phyloP scores from a whole-genome alignment of 176 grass and related monocot species.

The Oryza nivara region DNA sequence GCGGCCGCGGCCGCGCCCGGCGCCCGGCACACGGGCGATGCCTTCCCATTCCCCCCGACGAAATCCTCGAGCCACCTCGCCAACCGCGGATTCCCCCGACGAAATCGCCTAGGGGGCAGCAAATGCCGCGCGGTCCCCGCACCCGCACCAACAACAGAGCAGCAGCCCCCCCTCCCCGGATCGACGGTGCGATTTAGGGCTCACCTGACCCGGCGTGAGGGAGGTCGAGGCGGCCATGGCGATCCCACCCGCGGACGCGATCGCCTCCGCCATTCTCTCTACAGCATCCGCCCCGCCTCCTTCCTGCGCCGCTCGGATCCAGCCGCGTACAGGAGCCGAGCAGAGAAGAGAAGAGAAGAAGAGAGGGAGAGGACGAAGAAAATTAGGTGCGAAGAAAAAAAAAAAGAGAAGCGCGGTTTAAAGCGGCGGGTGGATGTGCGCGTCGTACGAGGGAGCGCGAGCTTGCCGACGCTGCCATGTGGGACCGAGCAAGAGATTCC shows the following conservation, averaged over 20 bases:
- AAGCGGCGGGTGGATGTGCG: conserved; percentile 47
- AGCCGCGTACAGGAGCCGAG: conserved; percentile 8
- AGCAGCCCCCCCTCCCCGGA: neutral
- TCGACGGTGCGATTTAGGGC: conserved; percentile 43
- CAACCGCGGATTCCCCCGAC: neutral
- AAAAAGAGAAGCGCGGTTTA: conserved; percentile 56
- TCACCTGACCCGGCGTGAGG: conserved; percentile 69
- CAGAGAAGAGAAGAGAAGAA: neutral
- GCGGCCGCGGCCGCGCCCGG: neutral
- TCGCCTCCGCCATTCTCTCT: conserved; percentile 45
- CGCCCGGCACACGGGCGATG: neutral
- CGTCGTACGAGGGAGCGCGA: conserved; percentile 8
- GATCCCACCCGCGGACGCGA: conserved; percentile 46
- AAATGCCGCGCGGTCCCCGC: conserved; percentile 21
- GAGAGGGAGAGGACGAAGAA: neutral
- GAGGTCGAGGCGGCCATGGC: conserved; percentile 47
- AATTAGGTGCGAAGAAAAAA: conserved; percentile 1
- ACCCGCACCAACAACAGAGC: neutral
- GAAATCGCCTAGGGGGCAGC: neutral
- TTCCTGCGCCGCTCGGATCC: conserved; percentile 37
- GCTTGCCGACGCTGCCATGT: conserved; percentile 9
- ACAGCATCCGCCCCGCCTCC: conserved; percentile 50
- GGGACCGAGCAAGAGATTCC: neutral
- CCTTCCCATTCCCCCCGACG: neutral
- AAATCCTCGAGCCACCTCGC: neutral